Base-by-base conservation (phyloP, 805 yeast species). In the Nakazawaea sp. region DNA sequence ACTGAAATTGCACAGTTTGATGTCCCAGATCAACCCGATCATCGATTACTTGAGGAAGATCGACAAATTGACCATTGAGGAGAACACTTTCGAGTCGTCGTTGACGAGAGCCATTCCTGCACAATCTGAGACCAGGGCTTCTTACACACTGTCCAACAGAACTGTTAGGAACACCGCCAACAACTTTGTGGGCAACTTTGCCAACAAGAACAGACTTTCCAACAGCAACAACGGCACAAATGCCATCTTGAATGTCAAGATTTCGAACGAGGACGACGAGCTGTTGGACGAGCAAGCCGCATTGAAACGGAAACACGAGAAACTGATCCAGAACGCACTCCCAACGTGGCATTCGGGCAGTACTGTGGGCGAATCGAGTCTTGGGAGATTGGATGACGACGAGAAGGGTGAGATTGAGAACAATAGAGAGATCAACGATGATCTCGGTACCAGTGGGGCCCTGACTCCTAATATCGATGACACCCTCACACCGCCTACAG, bases 301-400 rank as follows among this genome's bases (percentile, higher is more conserved):
- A 48, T 65, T 74, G 52, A 81, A 83, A 56, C 78, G 66, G 64
- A 78, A 72, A 70, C 77, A 74, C 58, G 80, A 72, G 57, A 70
- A 75, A 46, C 68, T 89, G 57, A 81, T 83, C 53, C 96, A 90
- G 58, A 92, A 92, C 55, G 96, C 96, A 4, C 68, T 92, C 47
- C 99, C 99, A 6, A 81, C 92, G 20, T 92, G 99, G 99, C 96
- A 92, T 55, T 77, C 82, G 45, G 81, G 81, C 48, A 78, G 90
- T 53, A 89, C 99, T 1, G 90, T 90, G 46, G 96, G 95, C 32
- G 68, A 78, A 47, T 59, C 70, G 11, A 67, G 70, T 3, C 56
- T 75, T 41, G 84, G 80, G 41, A 70, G 64, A 44, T 49, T 77
- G 41, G 80, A 71, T 44, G 66, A 61, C 31, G 77, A 66, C 25